Base-by-base conservation (phyloP, 2,329 filamentous ascomycete species). In the Fusarium nurragi region DNA sequence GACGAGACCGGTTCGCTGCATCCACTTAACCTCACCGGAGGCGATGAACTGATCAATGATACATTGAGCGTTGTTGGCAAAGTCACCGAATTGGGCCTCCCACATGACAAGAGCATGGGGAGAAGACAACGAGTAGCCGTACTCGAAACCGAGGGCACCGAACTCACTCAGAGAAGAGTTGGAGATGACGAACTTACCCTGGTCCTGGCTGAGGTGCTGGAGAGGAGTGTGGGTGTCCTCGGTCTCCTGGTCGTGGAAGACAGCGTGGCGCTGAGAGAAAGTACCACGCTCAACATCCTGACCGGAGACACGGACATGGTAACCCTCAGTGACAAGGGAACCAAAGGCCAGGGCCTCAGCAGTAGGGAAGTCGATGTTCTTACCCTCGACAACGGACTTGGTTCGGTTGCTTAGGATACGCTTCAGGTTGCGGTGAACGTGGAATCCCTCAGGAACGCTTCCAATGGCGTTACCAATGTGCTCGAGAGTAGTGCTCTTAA, bases 281-380 rank as follows among this genome's bases (percentile, higher is more conserved):
- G 95, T 99, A 81, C 95, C 95, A 87, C 95, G 93, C 86, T 99
- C 95, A 64, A 99, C 95, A 83, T 99, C 95, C 84, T 99, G 95
- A 71, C 95, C 95, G 62, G 95, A 98, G 37, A 99, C 92, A 80
- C 95, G 93, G 73, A 99, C 94, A 77, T 99, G 95, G 80, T 97
- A 93, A 52, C 95, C 95, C 80, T 99, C 95, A 56, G 88, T 88
- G 70, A 94, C 94, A 37, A 99, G 87, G 39, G 92, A 88, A 71
- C 95, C 95, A 72, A 99, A 97, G 37, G 95, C 95, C 71, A 99
- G 85, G 70, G 95, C 94, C 83, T 99, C 95, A 28, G 92, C 95
- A 54, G 95, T 99, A 44, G 95, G 90, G 92, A 96, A 98, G 80
- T 99, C 95, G 71, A 99, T 97, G 80, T 92, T 92, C 82, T 94